These are phyloP conservation scores for Gossypium gossypioides DNA, from an alignment of 441 rosid genomes.

Conservation along the genomic window DNA sequence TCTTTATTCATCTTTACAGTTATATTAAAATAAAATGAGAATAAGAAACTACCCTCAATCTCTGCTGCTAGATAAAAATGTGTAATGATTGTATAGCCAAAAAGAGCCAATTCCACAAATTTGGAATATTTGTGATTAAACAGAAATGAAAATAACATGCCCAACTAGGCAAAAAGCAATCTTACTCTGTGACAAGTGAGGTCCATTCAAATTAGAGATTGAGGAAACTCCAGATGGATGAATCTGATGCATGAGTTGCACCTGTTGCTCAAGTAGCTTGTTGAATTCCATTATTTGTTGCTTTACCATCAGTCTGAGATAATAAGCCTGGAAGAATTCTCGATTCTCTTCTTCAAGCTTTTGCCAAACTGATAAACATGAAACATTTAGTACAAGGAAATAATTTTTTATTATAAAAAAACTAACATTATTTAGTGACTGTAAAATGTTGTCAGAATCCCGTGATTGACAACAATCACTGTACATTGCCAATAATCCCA, in stretches of 20 bases:
- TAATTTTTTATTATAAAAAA: not conserved
- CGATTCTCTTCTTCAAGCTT: slow-evolving; percentile 95
- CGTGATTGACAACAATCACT: not conserved
- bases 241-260: slow-evolving; percentile 68
- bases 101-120: not conserved
- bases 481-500: not conserved
- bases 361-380: slow-evolving; percentile 73
- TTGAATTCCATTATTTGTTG: slow-evolving; percentile 88
- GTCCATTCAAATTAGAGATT: slow-evolving; percentile 61
- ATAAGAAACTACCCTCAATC: not conserved
- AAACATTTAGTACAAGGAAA: slow-evolving; percentile 9
- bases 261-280: slow-evolving; percentile 85
- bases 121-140: not conserved
- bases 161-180: slow-evolving; percentile 12
- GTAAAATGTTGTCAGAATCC: not conserved
- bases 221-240: slow-evolving; percentile 47
- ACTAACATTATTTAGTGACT: not conserved
- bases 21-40: not conserved
- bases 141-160: not conserved
- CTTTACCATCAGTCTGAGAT: slow-evolving; percentile 79
- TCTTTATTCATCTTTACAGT: not conserved
- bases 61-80: not conserved
- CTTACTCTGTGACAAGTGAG: slow-evolving; percentile 66
- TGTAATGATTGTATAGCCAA: not conserved
- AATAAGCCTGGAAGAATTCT: slow-evolving; percentile 85